phyloP scores from a whole-genome alignment of 2,329 filamentous ascomycete species.

The Colletotrichum eleusines region DNA sequence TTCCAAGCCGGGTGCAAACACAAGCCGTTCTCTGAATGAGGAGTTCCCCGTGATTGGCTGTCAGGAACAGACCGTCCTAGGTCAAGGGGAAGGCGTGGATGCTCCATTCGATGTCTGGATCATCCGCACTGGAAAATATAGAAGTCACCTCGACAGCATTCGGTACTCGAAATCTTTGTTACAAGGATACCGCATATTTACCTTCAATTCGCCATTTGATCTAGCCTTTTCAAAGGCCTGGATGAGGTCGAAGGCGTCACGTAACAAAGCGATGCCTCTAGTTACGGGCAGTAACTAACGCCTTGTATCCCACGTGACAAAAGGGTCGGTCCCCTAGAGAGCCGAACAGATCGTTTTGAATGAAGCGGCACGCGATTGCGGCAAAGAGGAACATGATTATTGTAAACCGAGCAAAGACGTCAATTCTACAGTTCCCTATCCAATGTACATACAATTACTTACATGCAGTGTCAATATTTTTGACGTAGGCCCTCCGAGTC shows the following conservation, averaged over 20 bases:
- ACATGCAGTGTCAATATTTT: too few species aligned
- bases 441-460: neutral
- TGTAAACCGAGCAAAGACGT: constrained; percentile 18
- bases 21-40: neutral
- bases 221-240: neutral
- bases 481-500: too few species aligned
- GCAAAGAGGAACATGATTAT: constrained; percentile 44
- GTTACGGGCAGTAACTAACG: too few species aligned
- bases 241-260: too few species aligned
- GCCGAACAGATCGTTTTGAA: neutral
- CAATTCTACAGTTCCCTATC: neutral
- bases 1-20: too few species aligned
- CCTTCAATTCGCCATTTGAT: neutral
- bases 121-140: neutral
- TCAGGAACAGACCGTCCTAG: neutral
- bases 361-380: constrained; percentile 41
- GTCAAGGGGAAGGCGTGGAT: neutral
- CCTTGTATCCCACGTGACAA: too few species aligned
- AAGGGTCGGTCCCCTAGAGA: neutral
- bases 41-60: neutral
- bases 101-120: neutral
- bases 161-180: neutral
- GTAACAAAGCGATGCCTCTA: too few species aligned
- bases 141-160: neutral
- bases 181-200: neutral